phyloP scores from a whole-genome alignment of 306 rosid species.

The Luffa aegyptiaca region DNA sequence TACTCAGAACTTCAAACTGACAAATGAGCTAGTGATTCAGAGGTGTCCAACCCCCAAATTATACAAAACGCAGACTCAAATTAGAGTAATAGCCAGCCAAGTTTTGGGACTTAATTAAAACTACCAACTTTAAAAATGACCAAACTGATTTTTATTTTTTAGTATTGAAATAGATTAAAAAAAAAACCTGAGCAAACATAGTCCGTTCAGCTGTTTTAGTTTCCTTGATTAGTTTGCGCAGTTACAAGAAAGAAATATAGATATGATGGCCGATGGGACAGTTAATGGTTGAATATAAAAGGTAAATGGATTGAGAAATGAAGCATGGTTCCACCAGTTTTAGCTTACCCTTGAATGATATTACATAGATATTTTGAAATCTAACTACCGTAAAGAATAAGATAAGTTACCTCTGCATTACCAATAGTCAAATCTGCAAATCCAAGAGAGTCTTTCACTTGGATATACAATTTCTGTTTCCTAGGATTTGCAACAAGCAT shows the following conservation, averaged over 20 bases:
- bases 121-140: background rate
- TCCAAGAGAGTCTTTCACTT: constrained; percentile 89
- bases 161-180: background rate
- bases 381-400: background rate
- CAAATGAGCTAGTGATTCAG: background rate
- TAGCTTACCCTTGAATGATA: background rate
- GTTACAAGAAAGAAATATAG: background rate
- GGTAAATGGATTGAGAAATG: background rate
- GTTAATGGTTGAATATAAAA: background rate
- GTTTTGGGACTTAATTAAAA: background rate
- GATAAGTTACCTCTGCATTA: constrained; percentile 63
- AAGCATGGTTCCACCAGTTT: background rate
- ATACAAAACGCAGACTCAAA: background rate
- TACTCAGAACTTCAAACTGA: background rate
- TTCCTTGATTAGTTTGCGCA: background rate
- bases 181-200: background rate
- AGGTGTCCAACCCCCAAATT: background rate
- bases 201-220: background rate
- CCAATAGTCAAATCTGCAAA: constrained; percentile 70
- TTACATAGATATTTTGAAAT: background rate
- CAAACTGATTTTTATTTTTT: background rate
- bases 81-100: background rate
- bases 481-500: constrained; percentile 86
- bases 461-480: constrained; percentile 63
- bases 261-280: background rate